phyloP scores from a whole-genome alignment of 805 yeast species.

The Yarrowia divulgata region DNA sequence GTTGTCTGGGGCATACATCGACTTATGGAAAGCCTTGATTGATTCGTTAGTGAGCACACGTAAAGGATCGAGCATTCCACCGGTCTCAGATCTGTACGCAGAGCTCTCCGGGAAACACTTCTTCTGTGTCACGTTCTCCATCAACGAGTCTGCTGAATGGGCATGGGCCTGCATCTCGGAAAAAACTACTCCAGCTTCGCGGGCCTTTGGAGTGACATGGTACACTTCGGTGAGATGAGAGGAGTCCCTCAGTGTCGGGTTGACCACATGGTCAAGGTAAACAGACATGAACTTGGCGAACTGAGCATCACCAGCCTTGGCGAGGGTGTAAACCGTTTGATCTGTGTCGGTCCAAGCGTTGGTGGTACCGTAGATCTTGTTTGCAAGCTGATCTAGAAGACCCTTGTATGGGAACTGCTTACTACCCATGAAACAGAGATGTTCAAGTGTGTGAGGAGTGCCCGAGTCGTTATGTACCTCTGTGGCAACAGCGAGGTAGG shows the following conservation, averaged over 20 bases:
- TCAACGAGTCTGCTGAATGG: conserved; percentile 72
- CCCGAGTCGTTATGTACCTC: conserved; percentile 89
- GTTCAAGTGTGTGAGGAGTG: conserved; percentile 94
- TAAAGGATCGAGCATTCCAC: conserved; percentile 82
- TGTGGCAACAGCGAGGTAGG: conserved; percentile 95
- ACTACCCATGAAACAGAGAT: conserved; percentile 93
- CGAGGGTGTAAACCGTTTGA: conserved; percentile 90
- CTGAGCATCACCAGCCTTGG: conserved; percentile 97
- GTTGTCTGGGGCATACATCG: conserved; percentile 81
- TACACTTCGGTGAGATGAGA: conserved; percentile 95
- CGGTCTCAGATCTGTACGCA: conserved; percentile 93
- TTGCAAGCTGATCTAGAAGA: conserved; percentile 83
- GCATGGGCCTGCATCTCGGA: conserved; percentile 97
- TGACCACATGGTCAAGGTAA: conserved; percentile 83
- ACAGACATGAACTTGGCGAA: conserved; percentile 83
- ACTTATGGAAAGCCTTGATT: conserved; percentile 76
- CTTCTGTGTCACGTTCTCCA: conserved; percentile 58
- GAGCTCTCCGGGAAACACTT: conserved; percentile 58
- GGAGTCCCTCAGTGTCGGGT: conserved; percentile 86
- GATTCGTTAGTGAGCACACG: conserved; percentile 74
- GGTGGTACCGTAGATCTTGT: conserved; percentile 80
- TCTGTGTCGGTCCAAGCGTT: conserved; percentile 98
- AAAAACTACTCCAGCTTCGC: conserved; percentile 95
- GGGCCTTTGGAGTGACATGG: conserved; percentile 88
- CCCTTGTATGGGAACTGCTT: conserved; percentile 90